These are phyloP conservation scores for Suillus plorans DNA, from an alignment of 768 basidiomycete genomes.

Conservation along the genomic window DNA sequence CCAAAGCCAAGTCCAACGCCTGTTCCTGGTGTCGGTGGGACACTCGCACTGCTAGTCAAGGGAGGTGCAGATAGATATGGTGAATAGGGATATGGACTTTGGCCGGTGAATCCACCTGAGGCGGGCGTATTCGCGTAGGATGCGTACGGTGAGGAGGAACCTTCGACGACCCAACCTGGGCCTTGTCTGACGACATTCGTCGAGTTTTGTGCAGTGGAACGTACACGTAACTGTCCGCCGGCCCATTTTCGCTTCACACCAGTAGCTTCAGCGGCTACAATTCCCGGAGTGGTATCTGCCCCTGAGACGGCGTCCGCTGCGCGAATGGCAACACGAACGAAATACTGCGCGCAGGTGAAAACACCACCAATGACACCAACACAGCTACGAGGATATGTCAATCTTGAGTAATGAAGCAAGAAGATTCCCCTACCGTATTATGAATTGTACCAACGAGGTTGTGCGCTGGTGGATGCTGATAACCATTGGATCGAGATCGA, in stretches of 20 bases:
- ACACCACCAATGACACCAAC: constrained; percentile 94
- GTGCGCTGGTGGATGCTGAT: constrained; percentile 89
- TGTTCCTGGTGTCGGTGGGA: constrained; percentile 22
- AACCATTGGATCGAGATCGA: constrained; percentile 88
- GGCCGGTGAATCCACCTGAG: constrained; percentile 25
- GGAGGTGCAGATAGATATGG: constrained; percentile 33
- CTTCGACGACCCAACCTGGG: constrained; percentile 59
- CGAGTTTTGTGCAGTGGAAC: constrained; percentile 31
- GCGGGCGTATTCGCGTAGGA: constrained; percentile 36
- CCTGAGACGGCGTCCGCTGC: constrained; percentile 66
- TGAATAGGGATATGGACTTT: constrained; percentile 30
- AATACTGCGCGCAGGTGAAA: constrained; percentile 82
- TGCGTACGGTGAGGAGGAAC: constrained; percentile 35
- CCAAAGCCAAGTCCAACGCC: constrained; percentile 25
- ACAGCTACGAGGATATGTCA: constrained; percentile 39
- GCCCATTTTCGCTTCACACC: constrained; percentile 70
- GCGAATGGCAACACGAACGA: constrained; percentile 60
- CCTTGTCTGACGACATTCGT: constrained; percentile 57
- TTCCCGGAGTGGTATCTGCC: constrained; percentile 47
- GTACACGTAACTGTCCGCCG: constrained; percentile 61
- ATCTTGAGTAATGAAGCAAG: background rate
- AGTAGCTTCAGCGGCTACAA: constrained; percentile 66
- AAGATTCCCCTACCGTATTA: constrained; percentile 58
- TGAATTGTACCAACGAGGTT: constrained; percentile 72
- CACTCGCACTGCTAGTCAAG: constrained; percentile 32